These are phyloP conservation scores for Cordia subcordata DNA, from an alignment of 257 asterid species.

Conservation along the genomic window DNA sequence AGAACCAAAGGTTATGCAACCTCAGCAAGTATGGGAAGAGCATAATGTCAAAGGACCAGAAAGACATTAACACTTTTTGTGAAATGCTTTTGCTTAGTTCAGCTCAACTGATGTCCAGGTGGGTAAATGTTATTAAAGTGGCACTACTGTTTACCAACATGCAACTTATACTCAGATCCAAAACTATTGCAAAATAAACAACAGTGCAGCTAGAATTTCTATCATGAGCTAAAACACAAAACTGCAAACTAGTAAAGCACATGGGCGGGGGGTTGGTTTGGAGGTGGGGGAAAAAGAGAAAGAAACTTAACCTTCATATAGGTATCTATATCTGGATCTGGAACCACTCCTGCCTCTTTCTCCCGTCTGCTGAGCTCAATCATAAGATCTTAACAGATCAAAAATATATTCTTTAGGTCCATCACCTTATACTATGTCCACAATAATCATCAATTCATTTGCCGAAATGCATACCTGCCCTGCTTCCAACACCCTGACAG, in stretches of 20 bases:
- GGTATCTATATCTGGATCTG: constrained; percentile 69
- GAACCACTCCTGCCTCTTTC: constrained; percentile 60
- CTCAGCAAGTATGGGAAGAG: neutral
- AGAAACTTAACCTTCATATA: constrained; percentile 66
- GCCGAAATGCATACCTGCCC: constrained; percentile 42
- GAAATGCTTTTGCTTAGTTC: neutral
- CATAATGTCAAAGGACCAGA: neutral
- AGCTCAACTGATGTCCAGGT: neutral
- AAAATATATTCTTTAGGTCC: neutral
- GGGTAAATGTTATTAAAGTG: neutral
- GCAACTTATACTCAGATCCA: neutral
- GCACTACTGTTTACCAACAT: neutral
- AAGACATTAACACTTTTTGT: neutral
- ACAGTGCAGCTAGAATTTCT: neutral
- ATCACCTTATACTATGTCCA: neutral
- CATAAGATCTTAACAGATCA: constrained; percentile 39
- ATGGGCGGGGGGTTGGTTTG: too few relatives aligned
- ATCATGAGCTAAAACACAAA: neutral
- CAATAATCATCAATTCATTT: neutral
- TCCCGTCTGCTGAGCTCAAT: constrained; percentile 56
- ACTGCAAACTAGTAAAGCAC: neutral
- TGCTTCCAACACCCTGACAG: constrained; percentile 64
- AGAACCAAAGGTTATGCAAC: neutral
- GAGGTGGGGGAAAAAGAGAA: too few relatives aligned
- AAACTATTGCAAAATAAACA: neutral